These are phyloP conservation scores for Emergomyces pasteurianus DNA, from an alignment of 2,329 filamentous ascomycete species.

Conservation along the genomic window DNA sequence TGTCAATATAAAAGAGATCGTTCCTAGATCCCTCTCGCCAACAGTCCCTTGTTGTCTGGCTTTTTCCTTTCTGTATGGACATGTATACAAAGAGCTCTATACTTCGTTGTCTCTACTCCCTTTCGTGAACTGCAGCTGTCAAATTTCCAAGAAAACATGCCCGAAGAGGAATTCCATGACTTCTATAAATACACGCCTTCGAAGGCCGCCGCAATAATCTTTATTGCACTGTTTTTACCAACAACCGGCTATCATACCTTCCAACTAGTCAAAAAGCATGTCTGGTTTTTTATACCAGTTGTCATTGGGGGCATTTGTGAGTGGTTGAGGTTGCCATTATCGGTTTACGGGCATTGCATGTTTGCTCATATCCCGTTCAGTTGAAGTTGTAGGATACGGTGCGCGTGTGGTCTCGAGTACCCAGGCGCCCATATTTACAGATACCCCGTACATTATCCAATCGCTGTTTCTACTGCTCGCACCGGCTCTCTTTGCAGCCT, in stretches of 20 bases:
- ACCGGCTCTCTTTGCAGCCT: constrained; percentile 26
- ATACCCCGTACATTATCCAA: constrained; percentile 19
- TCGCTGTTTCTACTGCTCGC: constrained; percentile 21
- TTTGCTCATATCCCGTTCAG: constrained; percentile 2
- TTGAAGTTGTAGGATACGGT: constrained; percentile 10
- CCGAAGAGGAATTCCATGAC: constrained; percentile 4
- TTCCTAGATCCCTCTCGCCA: background rate
- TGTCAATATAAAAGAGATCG: background rate
- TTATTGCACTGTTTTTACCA: constrained; percentile 32
- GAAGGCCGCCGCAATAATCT: constrained; percentile 32
- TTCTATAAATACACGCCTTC: constrained; percentile 30
- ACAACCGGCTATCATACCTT: constrained; percentile 29
- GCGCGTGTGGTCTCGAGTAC: constrained; percentile 4
- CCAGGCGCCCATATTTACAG: constrained; percentile 5
- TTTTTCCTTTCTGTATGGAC: no score
- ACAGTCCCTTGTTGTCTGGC: background rate
- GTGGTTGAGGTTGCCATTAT: constrained; percentile 1
- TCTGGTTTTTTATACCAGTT: constrained; percentile 20
- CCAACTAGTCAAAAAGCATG: constrained; percentile 24
- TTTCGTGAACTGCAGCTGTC: constrained; percentile 3
- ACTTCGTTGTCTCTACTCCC: background rate
- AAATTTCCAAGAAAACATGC: background rate
- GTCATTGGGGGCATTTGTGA: constrained; percentile 20
- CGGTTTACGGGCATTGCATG: background rate
- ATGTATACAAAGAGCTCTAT: background rate